Base-by-base conservation (phyloP, 108 stramenopile species). In the Parmales sp. region DNA sequence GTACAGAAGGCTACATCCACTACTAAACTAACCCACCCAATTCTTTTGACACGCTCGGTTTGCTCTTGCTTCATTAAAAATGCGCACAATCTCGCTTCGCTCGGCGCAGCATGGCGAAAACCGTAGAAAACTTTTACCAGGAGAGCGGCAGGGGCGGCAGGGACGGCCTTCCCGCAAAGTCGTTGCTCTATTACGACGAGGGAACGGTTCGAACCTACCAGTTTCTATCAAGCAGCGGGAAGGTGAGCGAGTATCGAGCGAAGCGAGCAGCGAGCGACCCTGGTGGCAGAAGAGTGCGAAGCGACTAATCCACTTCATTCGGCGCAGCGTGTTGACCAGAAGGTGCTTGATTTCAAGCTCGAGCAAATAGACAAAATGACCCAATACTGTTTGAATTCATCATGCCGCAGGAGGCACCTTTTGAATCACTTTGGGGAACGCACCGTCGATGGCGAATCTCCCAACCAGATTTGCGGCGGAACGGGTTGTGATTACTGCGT, bases 141-240 rank as follows among this genome's bases (percentile, higher is more conserved):
- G 94, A 94, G 76, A 80, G 79, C 1, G 93, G 93, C 19, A 72
- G 93, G 38, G 93, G 82, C 2, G 93, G 93, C 25, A 72, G 93
- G 34, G 93, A 94, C 74, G 93, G 90, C 22, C 64, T 77, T 26
- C 79, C 87, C 51, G 70, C 84, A 2, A 36, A 79, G 11, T 94
- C 92, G 9, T 68, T 94, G 43, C 68, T 97, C 26, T 89, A 87
- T 65, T 51, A 51, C 25, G n/a, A n/a, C n/a, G n/a, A n/a, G n/a
- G n/a, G n/a, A 88, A 92, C 74, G 87, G 81, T n/a, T 49, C 63
- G n/a, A 76, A 69, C 65, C 86, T 87, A 75, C 49, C 84, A 20
- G 88, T 66, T 63, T 63, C 88, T 28, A 73, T 87, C 13, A 78
- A 75, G 26, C 81, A 80, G n/a, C n/a, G n/a, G n/a, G n/a, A n/a